Evolutionary conservation across 2,329 filamentous ascomycete genomes (phyloP).

Genomic region (Aspergillus calidoustus): DNA sequence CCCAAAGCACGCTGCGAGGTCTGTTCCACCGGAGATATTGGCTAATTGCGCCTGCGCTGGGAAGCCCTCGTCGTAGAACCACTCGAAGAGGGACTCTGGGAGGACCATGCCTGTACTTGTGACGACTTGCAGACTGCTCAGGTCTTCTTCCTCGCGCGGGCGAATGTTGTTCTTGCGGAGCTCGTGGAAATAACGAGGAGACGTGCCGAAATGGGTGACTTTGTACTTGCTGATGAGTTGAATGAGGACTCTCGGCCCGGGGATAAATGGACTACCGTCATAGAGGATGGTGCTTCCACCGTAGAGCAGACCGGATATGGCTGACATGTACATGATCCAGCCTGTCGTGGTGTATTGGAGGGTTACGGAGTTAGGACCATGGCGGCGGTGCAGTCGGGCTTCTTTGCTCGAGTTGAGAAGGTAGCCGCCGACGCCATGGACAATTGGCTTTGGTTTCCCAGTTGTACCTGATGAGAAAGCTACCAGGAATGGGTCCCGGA

Average conservation of each 20-base stretch:
- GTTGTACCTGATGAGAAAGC: conserved; percentile 83
- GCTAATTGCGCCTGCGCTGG: conserved; percentile 67
- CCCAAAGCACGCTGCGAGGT: conserved; percentile 58
- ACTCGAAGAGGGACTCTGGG: conserved; percentile 75
- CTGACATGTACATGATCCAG: conserved; percentile 85
- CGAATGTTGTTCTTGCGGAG: conserved; percentile 66
- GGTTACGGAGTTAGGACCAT: conserved; percentile 47
- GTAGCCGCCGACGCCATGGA: conserved; percentile 63
- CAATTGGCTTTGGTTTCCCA: conserved; percentile 82
- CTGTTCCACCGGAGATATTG: conserved; percentile 79
- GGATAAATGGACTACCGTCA: conserved; percentile 79
- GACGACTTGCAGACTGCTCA: conserved; percentile 65
- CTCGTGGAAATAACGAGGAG: conserved; percentile 77
- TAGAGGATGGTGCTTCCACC: conserved; percentile 73
- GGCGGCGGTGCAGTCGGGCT: conserved; percentile 55
- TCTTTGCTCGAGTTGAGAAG: conserved; percentile 61
- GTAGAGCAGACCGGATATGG: conserved; percentile 61
- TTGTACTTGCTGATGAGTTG: conserved; percentile 28
- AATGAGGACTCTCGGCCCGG: conserved; percentile 51
- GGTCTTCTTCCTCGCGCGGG: conserved; percentile 66
- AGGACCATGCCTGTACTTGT: conserved; percentile 82
- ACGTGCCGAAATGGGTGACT: conserved; percentile 75
- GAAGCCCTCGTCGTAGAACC: conserved; percentile 77
- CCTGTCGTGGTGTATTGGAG: conserved; percentile 72
- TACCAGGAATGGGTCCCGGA: conserved; percentile 76